These are phyloP conservation scores for Davidsoniella virescens DNA, from an alignment of 2,329 filamentous ascomycete genomes.

Conservation along the genomic window DNA sequence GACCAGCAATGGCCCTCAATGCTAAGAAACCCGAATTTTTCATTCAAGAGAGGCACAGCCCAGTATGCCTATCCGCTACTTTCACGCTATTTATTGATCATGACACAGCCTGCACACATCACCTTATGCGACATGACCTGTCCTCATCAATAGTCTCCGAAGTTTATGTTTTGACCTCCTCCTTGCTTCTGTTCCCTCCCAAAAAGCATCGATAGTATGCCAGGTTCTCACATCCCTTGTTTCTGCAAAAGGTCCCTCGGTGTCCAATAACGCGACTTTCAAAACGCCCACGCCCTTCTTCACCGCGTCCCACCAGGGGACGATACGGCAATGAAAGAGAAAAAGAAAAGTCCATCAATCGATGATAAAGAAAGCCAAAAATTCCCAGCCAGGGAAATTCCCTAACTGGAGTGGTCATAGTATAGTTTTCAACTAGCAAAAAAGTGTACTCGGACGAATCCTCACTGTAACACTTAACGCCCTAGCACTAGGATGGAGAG, in stretches of 20 bases:
- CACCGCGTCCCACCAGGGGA: slow-evolving; percentile 21
- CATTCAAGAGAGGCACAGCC: too few species aligned
- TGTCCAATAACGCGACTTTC: too few species aligned
- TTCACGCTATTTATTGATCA: too few species aligned
- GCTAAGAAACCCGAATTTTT: too few species aligned
- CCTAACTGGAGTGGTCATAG: slow-evolving; percentile 49
- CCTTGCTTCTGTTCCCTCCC: too few species aligned
- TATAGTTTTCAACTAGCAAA: slow-evolving; percentile 83
- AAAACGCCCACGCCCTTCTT: slow-evolving; percentile 22
- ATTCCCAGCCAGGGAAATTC: slow-evolving; percentile 53
- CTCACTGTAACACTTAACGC: slow-evolving; percentile 68
- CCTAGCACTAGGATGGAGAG: slow-evolving; percentile 46
- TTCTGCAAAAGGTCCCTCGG: background rate
- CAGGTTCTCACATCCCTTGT: background rate
- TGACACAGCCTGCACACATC: too few species aligned
- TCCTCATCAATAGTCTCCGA: too few species aligned
- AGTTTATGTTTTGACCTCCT: too few species aligned
- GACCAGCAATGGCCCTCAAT: too few species aligned
- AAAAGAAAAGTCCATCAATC: slow-evolving; percentile 16
- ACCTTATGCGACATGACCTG: too few species aligned
- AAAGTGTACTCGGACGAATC: slow-evolving; percentile 58
- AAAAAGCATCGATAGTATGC: too few species aligned
- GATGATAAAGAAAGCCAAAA: slow-evolving; percentile 36
- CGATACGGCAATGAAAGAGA: slow-evolving; percentile 27
- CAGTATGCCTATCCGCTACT: too few species aligned